Evolutionary conservation across 1,284 basidiomycete genomes (phyloP), one percentile per base, ranked within the genome.

Genomic region (Boletus holoroseus): DNA sequence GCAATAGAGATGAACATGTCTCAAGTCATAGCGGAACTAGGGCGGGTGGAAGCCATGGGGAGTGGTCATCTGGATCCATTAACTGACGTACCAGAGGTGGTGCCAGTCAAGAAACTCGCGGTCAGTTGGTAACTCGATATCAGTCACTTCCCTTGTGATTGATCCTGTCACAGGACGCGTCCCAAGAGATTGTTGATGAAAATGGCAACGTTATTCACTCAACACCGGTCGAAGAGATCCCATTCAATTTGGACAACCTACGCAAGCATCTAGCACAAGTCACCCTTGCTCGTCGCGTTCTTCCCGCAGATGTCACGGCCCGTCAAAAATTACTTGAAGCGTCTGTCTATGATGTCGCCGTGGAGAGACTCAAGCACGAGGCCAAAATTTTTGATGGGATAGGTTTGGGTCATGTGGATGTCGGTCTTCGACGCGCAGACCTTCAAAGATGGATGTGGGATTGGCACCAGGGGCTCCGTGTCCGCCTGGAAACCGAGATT

Each of bases 371-470:
- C 41, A 74, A 79, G 61, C 81, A 85, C 54, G 80, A 91, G 53
- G 72, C 78, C 7, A 76, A 85, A 53, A 54, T 77, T 7, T 75
- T 92, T 36, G 75, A 79, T 16, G 72, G 77, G 26, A 73, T 84
- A 16, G 83, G 83, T 7, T 58, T 86, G 7, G 73, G 72, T 34
- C 74, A 73, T 50, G 70, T 72, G 30, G 74, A 73, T 50, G 71
- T 70, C 20, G 71, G 71, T 7, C 71, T 90, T 20, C 74, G 76
- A 47, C 72, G 76, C 30, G 71, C 69, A 26, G 77, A 81, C 53
- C 71, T 96, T 16, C 85, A 88, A 60, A 70, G 72, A 27, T 89
- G 88, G 87, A 93, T 94, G 90, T 89, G 88, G 82, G 73, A 82
- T 3, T 96, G 92, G 93, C 83, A 92, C 58, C 64, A 73, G n/a